Evolutionary conservation across 2,329 filamentous ascomycete genomes (phyloP).

Genomic region (Paecilomyces formosus): DNA sequence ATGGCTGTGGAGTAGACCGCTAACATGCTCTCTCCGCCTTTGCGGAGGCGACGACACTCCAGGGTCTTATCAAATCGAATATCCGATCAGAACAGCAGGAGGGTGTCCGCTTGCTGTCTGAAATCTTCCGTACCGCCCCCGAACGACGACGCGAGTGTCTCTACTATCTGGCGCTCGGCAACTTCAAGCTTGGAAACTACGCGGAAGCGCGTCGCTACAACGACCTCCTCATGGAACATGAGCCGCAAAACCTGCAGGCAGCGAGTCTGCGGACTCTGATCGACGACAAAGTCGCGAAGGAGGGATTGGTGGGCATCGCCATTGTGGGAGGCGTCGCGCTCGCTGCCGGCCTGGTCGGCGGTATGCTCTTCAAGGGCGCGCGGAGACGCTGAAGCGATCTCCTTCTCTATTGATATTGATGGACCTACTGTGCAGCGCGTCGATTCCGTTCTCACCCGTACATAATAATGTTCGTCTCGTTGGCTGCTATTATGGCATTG

Average conservation of each 20-base stretch:
- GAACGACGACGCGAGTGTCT: slow-evolving; percentile 95
- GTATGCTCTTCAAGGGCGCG: slow-evolving; percentile 71
- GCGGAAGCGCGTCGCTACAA: slow-evolving; percentile 92
- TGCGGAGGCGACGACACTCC: slow-evolving; percentile 4
- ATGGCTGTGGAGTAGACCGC: background rate
- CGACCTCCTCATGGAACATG: slow-evolving; percentile 81
- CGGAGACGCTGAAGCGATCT: slow-evolving; percentile 47
- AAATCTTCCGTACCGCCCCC: slow-evolving; percentile 90
- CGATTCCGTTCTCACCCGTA: background rate
- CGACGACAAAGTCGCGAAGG: slow-evolving; percentile 91
- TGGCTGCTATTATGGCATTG: slow-evolving; percentile 8
- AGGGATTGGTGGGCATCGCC: slow-evolving; percentile 87
- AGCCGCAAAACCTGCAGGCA: slow-evolving; percentile 86
- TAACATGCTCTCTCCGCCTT: slow-evolving; percentile 6
- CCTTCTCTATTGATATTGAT: background rate
- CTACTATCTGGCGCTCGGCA: slow-evolving; percentile 93
- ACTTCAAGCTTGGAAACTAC: slow-evolving; percentile 98
- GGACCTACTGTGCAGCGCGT: background rate
- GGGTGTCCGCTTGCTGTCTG: slow-evolving; percentile 84
- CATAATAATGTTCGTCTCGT: slow-evolving; percentile 1
- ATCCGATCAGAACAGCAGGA: slow-evolving; percentile 81
- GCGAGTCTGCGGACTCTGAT: slow-evolving; percentile 79
- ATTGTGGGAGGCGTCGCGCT: slow-evolving; percentile 91
- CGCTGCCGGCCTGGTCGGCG: slow-evolving; percentile 86
- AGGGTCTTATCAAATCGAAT: slow-evolving; percentile 94